A percentile compares a stretch with the other conserved stretches of the same genome.
These are phyloP conservation scores for Avena insularis DNA, from an alignment of 176 grass and related monocot species.

Conservation along the genomic window DNA sequence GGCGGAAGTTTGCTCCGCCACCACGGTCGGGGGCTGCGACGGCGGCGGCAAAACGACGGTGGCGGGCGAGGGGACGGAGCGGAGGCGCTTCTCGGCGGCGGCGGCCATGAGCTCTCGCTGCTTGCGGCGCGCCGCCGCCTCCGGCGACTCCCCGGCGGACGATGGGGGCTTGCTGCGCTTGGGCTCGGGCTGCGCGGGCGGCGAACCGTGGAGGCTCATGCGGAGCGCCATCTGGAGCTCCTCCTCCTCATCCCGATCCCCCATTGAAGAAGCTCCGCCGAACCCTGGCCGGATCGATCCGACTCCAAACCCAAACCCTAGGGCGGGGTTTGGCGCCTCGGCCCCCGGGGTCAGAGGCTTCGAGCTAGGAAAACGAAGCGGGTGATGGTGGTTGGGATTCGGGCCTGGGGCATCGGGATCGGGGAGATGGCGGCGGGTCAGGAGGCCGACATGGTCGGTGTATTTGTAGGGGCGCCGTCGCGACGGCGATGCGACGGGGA, in stretches of 20 bases:
- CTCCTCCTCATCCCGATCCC: conserved; percentile 90
- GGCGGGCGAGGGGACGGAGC: conserved; percentile 10
- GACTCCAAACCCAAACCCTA: conserved; percentile 53
- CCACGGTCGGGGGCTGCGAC: background rate
- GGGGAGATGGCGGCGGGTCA: conserved; percentile 39
- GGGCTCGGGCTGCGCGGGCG: conserved; percentile 74
- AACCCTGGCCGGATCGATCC: conserved; percentile 45
- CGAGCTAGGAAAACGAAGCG: conserved; percentile 14
- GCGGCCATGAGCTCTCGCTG: conserved; percentile 92
- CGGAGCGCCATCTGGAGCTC: conserved; percentile 93
- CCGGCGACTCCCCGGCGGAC: conserved; percentile 61
- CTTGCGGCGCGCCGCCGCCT: conserved; percentile 61
- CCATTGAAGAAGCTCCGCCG: conserved; percentile 46
- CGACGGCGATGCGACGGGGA: conserved; percentile 51
- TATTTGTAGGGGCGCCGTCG: conserved; percentile 45
- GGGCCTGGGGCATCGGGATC: conserved; percentile 49
- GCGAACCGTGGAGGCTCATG: conserved; percentile 92
- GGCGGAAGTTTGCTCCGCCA: background rate
- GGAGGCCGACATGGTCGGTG: conserved; percentile 31
- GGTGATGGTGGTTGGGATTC: background rate
- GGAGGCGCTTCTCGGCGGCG: conserved; percentile 81
- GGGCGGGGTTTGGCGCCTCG: conserved; percentile 22
- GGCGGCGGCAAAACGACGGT: background rate
- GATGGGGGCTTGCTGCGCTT: conserved; percentile 81
- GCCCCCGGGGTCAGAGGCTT: conserved; percentile 2